A percentile compares a stretch with the other conserved stretches of the same genome.
These are phyloP conservation scores for Metschnikowia reukaufii DNA, from an alignment of 805 yeast species.

Conservation along the genomic window DNA sequence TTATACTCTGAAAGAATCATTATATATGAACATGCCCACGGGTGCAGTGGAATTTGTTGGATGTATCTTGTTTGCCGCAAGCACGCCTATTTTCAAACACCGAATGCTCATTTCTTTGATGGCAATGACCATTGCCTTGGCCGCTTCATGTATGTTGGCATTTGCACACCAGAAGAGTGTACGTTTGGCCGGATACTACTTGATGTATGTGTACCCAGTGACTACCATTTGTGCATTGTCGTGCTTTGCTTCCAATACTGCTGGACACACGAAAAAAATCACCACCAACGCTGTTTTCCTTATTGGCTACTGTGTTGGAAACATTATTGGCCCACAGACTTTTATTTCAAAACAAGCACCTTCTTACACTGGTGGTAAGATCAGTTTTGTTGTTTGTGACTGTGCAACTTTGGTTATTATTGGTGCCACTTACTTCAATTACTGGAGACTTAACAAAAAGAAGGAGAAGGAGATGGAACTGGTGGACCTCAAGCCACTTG, in stretches of 20 bases:
- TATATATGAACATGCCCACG: conserved; percentile 28
- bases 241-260: conserved; percentile 26
- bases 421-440: conserved; percentile 18
- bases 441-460: conserved; percentile 14
- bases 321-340: conserved; percentile 25
- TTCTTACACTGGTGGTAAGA: conserved; percentile 40
- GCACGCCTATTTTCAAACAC: conserved; percentile 27
- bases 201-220: conserved; percentile 37
- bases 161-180: conserved; percentile 16
- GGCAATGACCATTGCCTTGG: conserved; percentile 21
- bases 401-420: conserved; percentile 23
- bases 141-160: conserved; percentile 19
- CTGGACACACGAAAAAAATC: conserved; percentile 33
- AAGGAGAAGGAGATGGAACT: conserved; percentile 14
- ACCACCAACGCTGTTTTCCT: conserved; percentile 36
- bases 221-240: conserved; percentile 26
- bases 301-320: conserved; percentile 32
- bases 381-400: conserved; percentile 35
- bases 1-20: conserved; percentile 21
- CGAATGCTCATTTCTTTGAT: conserved; percentile 29
- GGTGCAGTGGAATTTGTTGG: conserved; percentile 24
- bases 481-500: conserved; percentile 10
- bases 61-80: conserved; percentile 31
- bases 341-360: conserved; percentile 43
- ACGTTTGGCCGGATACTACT: conserved; percentile 27